These are phyloP conservation scores for Cercospora zeae-maydis DNA, from an alignment of 2,329 filamentous ascomycete genomes.

Conservation along the genomic window DNA sequence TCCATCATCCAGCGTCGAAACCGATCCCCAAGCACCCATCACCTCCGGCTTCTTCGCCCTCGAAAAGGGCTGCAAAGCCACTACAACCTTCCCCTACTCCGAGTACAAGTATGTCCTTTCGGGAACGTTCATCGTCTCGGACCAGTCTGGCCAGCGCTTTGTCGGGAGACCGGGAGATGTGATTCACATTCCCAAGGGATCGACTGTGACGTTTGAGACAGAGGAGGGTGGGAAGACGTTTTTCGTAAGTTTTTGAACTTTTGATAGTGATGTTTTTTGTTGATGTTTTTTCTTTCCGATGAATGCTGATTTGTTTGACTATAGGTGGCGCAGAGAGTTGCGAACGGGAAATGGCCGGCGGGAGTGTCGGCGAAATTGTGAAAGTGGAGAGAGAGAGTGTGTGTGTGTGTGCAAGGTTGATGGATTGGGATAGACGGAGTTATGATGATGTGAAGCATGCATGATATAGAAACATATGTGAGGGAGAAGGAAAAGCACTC, in stretches of 20 bases:
- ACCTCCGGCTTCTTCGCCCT: slow-evolving; percentile 4
- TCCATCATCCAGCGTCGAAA: neutral
- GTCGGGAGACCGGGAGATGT: neutral
- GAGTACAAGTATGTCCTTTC: slow-evolving; percentile 5
- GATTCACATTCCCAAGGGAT: neutral
- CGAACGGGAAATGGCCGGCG: neutral
- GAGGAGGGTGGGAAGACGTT: slow-evolving; percentile 4
- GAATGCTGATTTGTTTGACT: neutral
- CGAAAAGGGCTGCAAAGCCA: neutral
- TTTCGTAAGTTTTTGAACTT: neutral
- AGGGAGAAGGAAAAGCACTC: too few species aligned
- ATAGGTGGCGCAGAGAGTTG: neutral
- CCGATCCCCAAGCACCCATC: neutral
- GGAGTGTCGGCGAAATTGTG: slow-evolving; percentile 2
- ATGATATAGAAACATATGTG: neutral
- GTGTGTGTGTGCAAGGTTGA: neutral
- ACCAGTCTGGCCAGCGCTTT: neutral
- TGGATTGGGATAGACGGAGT: neutral
- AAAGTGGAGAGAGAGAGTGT: neutral
- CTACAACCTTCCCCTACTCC: neutral
- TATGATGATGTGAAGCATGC: neutral
- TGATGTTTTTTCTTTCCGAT: neutral
- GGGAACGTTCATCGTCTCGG: neutral
- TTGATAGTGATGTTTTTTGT: neutral
- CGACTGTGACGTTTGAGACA: slow-evolving; percentile 3